phyloP scores from a whole-genome alignment of 805 yeast genomes.

The Ogataea ramenticola region DNA sequence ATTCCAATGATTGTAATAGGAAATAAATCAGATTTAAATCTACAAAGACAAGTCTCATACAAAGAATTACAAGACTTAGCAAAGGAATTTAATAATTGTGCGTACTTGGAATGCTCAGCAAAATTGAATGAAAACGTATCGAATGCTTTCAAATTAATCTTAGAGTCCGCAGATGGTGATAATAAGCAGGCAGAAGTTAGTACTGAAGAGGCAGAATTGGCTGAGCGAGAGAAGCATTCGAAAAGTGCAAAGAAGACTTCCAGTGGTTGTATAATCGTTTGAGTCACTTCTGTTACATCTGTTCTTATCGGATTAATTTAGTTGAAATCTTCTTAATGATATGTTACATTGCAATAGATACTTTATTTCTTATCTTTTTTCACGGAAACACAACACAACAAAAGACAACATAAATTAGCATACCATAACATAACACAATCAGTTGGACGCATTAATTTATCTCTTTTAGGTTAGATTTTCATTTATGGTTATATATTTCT shows the following conservation, averaged over 20 bases:
- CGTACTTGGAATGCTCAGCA: conserved; percentile 43
- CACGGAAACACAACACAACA: too few relatives aligned
- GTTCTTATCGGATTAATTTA: too few relatives aligned
- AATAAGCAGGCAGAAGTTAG: not conserved
- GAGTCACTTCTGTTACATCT: too few relatives aligned
- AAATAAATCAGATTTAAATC: conserved; percentile 46
- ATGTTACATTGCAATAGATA: too few relatives aligned
- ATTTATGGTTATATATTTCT: too few relatives aligned
- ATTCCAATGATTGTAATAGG: conserved; percentile 43
- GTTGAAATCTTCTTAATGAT: too few relatives aligned
- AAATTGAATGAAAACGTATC: conserved; percentile 37
- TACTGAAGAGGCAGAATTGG: not conserved
- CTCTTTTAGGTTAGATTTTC: too few relatives aligned
- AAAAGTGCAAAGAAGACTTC: not conserved
- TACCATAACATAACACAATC: too few relatives aligned
- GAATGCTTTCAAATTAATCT: conserved; percentile 51
- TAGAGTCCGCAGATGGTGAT: conserved; percentile 47
- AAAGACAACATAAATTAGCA: too few relatives aligned
- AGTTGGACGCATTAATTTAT: too few relatives aligned
- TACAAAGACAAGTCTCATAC: conserved; percentile 48
- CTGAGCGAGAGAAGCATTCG: not conserved
- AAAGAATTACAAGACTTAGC: conserved; percentile 45
- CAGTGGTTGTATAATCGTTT: not conserved
- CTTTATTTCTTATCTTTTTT: too few relatives aligned
- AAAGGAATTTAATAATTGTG: conserved; percentile 32